Base-by-base conservation (phyloP, 2,329 filamentous ascomycete species). In the Neonectria faginata region DNA sequence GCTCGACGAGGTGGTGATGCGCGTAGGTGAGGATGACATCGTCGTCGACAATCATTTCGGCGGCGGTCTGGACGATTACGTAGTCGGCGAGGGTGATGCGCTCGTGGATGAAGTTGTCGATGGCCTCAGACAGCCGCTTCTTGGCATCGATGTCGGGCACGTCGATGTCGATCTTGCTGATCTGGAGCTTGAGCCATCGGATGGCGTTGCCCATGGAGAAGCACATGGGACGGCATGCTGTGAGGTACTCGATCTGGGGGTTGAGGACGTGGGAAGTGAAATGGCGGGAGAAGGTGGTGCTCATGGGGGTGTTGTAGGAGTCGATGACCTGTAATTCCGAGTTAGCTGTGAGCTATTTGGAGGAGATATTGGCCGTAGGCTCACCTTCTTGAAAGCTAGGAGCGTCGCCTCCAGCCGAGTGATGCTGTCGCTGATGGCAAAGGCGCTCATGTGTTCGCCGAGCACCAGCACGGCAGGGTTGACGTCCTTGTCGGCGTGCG, bases 191-290 rank as follows among this genome's bases (percentile, higher is more conserved):
- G 54, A 99, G 86, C 85, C 94, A 95, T 59, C 96, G 89, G 76
- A 99, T 97, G 39, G 94, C 94, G 78, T 98, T 99, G 65, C 96
- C 96, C 90, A 98, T 97, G 67, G 93, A 93, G 79, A 97, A 96
- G 70, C 93, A 97, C 81, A 99, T 92, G 36, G 96, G 94, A n/a
- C 96, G 90, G 76, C 94, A 97, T 70, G 93, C 93, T 65, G 93
- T 92, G 65, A 99, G 87, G 76, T 97, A 97, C 69, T 97, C 94
- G 75, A 99, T 97, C 80, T 99, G 96, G 41, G 94, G 93, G 74
- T 94, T 96, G 64, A 99, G 89, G 68, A 93, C 90, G 79, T 98
- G 93, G 11, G 92, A 92, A 33, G 93, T 96, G 73, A 99, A 90
- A 82, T 99, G 94, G 36, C 96, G 91, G 20, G 94, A 92, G 45